phyloP scores from a whole-genome alignment of 208 protist genomes.

The Phytomonas sp. region DNA sequence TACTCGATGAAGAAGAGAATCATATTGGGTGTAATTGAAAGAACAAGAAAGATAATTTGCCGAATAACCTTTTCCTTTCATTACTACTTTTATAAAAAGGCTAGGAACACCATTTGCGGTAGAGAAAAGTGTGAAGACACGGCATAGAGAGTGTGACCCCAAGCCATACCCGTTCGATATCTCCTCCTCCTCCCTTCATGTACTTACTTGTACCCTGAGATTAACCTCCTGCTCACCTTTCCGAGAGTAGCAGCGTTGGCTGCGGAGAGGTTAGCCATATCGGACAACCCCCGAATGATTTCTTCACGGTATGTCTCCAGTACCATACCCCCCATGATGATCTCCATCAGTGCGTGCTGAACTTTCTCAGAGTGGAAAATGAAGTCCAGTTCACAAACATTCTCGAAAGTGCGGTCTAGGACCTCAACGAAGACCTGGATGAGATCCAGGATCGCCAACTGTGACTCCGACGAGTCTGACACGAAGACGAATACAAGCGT shows the following conservation, averaged over 20 bases:
- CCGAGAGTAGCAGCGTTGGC: neutral
- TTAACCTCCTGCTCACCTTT: neutral
- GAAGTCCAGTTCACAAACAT: conserved; percentile 98
- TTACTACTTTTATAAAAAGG: neutral
- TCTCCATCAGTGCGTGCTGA: conserved; percentile 95
- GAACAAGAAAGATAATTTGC: neutral
- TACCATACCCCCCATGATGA: conserved; percentile 97
- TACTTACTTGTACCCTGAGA: neutral
- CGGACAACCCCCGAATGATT: conserved; percentile 63
- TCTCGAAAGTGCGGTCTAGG: conserved; percentile 96
- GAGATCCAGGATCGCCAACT: conserved; percentile 97
- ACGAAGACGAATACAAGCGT: conserved; percentile 98
- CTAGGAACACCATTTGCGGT: neutral
- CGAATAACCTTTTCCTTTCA: neutral
- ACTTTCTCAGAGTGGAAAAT: conserved; percentile 98
- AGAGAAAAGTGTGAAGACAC: neutral
- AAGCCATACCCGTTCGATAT: neutral
- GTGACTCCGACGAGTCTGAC: conserved; percentile 94
- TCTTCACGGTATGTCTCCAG: conserved; percentile 94
- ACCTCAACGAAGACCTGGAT: conserved; percentile 97
- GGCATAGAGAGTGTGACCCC: neutral
- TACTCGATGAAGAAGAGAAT: neutral
- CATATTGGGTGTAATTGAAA: neutral
- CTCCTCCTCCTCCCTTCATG: conserved; percentile 13
- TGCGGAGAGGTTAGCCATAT: conserved; percentile 35